A percentile compares a stretch with the other conserved stretches of the same genome.
Conservation (phyloP, 352 stramenopile species). For the Phytophthora vignae region DNA sequence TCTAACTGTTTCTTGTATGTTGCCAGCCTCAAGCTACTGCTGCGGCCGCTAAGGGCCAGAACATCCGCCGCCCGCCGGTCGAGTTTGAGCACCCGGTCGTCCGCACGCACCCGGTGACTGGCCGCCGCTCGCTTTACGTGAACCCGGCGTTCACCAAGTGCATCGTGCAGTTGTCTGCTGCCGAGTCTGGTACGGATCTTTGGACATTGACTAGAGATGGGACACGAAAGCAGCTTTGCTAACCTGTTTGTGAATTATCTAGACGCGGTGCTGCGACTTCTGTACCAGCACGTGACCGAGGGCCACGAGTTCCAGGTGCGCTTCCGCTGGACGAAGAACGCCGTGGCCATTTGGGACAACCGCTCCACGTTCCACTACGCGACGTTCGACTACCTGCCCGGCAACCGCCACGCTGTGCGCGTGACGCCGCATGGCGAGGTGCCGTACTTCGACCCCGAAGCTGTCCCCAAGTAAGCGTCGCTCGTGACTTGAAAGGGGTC, state of each 20-base stretch:
- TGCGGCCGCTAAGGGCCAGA: not conserved
- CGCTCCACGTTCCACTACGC: conserved; percentile 34
- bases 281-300: conserved; percentile 30
- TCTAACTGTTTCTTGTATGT: not conserved
- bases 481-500: not conserved
- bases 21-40: not conserved
- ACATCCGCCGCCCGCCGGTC: not conserved
- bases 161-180: not conserved
- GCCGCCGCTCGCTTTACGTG: not conserved
- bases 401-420: conserved; percentile 30
- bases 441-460: conserved; percentile 30
- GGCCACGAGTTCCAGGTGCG: conserved; percentile 34
- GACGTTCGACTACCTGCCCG: conserved; percentile 33
- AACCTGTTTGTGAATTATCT: too few relatives aligned
- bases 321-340: conserved; percentile 38
- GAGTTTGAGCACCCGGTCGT: conserved; percentile 6
- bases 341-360: conserved; percentile 37
- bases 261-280: conserved; percentile 28
- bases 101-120: not conserved
- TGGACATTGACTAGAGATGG: not conserved
- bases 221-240: too few relatives aligned
- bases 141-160: conserved; percentile 1
- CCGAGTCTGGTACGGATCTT: not conserved
- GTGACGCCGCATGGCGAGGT: conserved; percentile 31
- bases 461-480: conserved; percentile 18